phyloP scores from a whole-genome alignment of 495 filamentous ascomycete species.

The Tuber melanosporum region DNA sequence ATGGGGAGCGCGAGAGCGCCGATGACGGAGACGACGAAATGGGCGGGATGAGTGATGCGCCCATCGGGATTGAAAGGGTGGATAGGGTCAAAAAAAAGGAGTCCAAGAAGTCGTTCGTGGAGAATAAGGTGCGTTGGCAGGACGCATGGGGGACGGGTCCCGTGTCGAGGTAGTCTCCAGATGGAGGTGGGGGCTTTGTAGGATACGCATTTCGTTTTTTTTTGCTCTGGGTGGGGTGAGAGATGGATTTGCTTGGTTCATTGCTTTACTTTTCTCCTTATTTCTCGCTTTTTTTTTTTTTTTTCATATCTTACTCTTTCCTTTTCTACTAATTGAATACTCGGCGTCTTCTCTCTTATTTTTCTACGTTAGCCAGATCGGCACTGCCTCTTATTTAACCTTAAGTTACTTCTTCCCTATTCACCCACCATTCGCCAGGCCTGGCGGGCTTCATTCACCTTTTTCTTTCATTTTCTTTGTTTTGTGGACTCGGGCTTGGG shows the following conservation, averaged over 20 bases:
- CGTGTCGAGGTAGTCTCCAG: background rate
- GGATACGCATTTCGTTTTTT: background rate
- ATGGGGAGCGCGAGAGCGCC: conserved; percentile 17
- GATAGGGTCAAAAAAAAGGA: conserved; percentile 12
- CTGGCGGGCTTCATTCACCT: background rate
- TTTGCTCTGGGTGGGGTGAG: background rate
- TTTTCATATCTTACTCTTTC: background rate
- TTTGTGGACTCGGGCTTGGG: background rate
- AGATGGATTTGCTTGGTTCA: background rate
- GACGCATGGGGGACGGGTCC: conserved; percentile 32
- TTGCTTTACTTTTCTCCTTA: background rate
- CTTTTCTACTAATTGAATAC: background rate
- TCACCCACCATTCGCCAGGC: background rate
- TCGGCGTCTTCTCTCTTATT: background rate
- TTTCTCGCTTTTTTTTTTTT: background rate
- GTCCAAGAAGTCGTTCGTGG: conserved; percentile 9
- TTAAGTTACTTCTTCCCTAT: background rate
- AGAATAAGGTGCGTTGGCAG: conserved; percentile 35
- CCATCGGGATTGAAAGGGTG: conserved; percentile 4
- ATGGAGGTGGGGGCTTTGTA: background rate
- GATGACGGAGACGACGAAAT: conserved; percentile 35
- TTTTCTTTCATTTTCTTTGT: background rate
- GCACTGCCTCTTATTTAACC: background rate
- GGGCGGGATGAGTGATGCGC: conserved; percentile 18
- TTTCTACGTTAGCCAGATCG: background rate